Conservation (phyloP, 2,329 filamentous ascomycete genomes). For the Esteya vermicola region DNA sequence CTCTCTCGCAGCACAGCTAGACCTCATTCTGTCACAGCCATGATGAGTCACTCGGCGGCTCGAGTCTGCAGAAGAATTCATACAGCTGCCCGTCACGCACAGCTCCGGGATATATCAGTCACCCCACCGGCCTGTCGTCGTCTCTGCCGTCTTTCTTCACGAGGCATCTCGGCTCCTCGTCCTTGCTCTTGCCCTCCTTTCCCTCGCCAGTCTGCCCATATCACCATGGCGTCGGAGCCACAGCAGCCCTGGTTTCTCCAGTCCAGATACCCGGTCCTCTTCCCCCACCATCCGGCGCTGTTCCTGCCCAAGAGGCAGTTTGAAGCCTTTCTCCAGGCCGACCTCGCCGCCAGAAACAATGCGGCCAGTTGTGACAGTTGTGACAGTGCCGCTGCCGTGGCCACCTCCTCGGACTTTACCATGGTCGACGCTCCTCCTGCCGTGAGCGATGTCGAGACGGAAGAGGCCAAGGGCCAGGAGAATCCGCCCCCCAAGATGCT, state of each 20-base stretch:
- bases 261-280: slow-evolving; percentile 21
- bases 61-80: too few species aligned
- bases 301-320: slow-evolving; percentile 19
- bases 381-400: slow-evolving; percentile 12
- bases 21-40: too few species aligned
- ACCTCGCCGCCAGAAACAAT: slow-evolving; percentile 3
- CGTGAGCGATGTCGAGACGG: not conserved
- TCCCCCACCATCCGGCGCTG: slow-evolving; percentile 22
- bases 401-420: slow-evolving; percentile 3
- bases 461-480: slow-evolving; percentile 8
- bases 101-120: too few species aligned
- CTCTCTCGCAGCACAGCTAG: too few species aligned
- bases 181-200: too few species aligned
- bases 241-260: slow-evolving; percentile 24
- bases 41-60: too few species aligned
- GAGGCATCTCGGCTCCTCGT: not conserved
- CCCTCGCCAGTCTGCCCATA: too few species aligned
- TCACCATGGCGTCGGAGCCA: not conserved
- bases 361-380: slow-evolving; percentile 1
- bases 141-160: not conserved
- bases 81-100: too few species aligned
- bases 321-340: slow-evolving; percentile 15
- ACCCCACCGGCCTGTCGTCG: too few species aligned
- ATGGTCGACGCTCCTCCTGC: not conserved
- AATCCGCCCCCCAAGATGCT: slow-evolving; percentile 25